Base-by-base conservation (phyloP, 2,329 filamentous ascomycete genomes). In the Exophiala bonariae region DNA sequence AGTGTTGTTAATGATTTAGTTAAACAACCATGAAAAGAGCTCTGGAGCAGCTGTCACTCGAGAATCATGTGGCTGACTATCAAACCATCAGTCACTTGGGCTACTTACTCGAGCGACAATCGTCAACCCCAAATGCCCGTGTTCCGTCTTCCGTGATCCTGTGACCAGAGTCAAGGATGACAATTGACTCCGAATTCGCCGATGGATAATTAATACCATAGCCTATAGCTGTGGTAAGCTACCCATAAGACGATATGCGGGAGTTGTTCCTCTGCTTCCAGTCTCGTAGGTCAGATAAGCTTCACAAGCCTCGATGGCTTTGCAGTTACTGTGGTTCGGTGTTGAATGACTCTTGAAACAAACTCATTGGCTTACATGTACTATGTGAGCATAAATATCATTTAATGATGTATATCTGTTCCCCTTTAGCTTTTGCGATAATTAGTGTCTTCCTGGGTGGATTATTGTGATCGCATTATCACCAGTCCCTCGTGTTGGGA, bases 71-170 rank as follows among this genome's bases (percentile, higher is more conserved):
- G 17, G 32, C 32, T 34, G 17, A 34, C 32, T 14, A 34, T 34
- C 14, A n/a, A 14, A 34, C 32, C 32, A 34, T 18, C 6, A 14
- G 23, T 6, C 11, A 26, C 17, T 14, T 34, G 17, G 13, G 13
- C 32, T 18, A 34, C 32, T n/a, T 34, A 34, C 32, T n/a, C 14
- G 17, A 34, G 17, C 8, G 32, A 34, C 32, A 18, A 34, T 7
- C n/a, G 6, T 34, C 32, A 8, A 34, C 14, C 32, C 32, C 6
- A n/a, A 34, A 34, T 34, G 5, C 8, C 32, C n/a, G 32, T 34
- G 6, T 34, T 34, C 32, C 32, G 32, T 34, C 32, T 34, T 34
- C 32, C 32, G 32, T 34, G 32, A n/a, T n/a, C n/a, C 17, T 8
- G 14, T 14, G 32, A 34, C 17, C 32, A 34, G 32, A 14, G 17